phyloP scores from a whole-genome alignment of 1,284 basidiomycete species.

The Microbotryum intermedium region DNA sequence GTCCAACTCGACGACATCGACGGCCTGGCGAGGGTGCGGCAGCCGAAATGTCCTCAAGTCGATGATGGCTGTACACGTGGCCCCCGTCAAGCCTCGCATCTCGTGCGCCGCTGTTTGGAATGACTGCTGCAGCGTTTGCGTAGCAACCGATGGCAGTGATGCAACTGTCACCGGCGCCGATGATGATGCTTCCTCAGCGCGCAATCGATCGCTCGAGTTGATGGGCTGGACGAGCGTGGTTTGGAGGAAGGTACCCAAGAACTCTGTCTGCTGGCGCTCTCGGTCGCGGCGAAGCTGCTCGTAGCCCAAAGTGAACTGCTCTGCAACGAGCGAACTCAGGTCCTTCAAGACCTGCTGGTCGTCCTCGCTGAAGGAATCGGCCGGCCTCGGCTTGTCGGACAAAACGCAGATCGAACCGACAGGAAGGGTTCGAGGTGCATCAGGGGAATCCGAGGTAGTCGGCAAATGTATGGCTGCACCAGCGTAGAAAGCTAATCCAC shows the following conservation, averaged over 20 bases:
- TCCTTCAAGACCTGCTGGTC: constrained; percentile 15
- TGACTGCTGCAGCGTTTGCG: background rate
- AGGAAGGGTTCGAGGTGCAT: background rate
- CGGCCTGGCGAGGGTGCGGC: background rate
- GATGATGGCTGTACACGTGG: constrained; percentile 4
- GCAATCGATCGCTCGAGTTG: constrained; percentile 1
- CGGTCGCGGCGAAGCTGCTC: constrained; percentile 3
- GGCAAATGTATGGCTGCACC: constrained; percentile 12
- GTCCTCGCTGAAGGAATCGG: constrained; percentile 5
- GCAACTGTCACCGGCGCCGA: background rate
- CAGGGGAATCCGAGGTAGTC: background rate
- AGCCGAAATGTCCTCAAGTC: constrained; percentile 14
- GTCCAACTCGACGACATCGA: background rate
- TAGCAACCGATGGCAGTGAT: too few relatives aligned
- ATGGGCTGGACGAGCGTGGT: constrained; percentile 7
- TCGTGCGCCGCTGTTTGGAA: constrained; percentile 2
- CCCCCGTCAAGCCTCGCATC: constrained; percentile 1
- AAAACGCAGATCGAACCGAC: constrained; percentile 19
- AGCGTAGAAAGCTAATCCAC: constrained; percentile 17
- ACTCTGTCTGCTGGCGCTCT: constrained; percentile 7
- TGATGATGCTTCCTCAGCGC: background rate
- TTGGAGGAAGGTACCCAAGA: constrained; percentile 4
- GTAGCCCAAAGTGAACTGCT: constrained; percentile 10
- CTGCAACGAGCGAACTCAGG: background rate
- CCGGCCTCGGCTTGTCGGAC: background rate